These are phyloP conservation scores for Apiospora pterosperma DNA, from an alignment of 2,329 filamentous ascomycete genomes.

Conservation along the genomic window DNA sequence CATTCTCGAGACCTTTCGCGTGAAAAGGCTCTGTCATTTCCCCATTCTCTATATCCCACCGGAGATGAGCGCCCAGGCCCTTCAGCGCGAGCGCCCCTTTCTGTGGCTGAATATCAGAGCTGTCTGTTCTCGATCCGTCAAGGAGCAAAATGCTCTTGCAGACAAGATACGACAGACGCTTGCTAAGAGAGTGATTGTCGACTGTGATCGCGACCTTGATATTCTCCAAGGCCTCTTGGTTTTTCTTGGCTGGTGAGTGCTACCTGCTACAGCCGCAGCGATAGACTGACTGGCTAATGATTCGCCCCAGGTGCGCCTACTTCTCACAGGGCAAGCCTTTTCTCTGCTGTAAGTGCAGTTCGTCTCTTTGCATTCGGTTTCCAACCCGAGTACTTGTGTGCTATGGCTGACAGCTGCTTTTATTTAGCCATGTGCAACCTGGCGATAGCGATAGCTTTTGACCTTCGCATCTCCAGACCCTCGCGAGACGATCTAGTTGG, in stretches of 20 bases:
- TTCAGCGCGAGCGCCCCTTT: constrained; percentile 33
- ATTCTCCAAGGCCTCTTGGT: constrained; percentile 47
- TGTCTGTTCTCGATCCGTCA: constrained; percentile 38
- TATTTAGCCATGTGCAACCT: constrained; percentile 34
- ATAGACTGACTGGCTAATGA: constrained; percentile 3
- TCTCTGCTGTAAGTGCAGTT: constrained; percentile 29
- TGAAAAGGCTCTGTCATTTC: constrained; percentile 12
- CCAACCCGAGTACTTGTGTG: not conserved
- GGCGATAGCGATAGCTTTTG: constrained; percentile 39
- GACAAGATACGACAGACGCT: constrained; percentile 40
- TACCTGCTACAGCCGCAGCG: not conserved
- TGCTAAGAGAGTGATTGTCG: constrained; percentile 42
- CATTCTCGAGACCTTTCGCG: constrained; percentile 19
- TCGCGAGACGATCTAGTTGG: constrained; percentile 13
- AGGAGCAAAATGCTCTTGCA: constrained; percentile 36
- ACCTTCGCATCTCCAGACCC: constrained; percentile 40
- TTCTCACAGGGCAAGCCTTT: constrained; percentile 36
- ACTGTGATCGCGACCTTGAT: constrained; percentile 48
- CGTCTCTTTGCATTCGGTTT: not conserved
- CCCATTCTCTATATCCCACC: constrained; percentile 25
- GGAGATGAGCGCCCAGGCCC: constrained; percentile 17
- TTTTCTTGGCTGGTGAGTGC: constrained; percentile 42
- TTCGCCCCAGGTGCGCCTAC: constrained; percentile 31
- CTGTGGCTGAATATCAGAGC: constrained; percentile 48
- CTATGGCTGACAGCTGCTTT: not conserved